Base-by-base conservation (phyloP, 495 filamentous ascomycete genomes). In the Neurospora africana region DNA sequence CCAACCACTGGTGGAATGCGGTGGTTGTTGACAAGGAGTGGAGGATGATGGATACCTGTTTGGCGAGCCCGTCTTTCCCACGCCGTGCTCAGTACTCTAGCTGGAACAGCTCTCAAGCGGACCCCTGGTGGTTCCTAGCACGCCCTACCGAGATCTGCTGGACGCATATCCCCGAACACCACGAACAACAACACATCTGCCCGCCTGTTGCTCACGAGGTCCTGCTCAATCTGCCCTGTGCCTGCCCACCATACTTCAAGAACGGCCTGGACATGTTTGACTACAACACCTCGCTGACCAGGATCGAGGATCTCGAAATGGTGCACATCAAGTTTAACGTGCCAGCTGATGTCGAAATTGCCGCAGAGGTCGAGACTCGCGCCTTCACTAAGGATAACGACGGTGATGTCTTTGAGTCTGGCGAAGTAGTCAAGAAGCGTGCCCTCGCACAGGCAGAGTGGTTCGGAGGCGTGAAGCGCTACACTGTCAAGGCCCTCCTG, bases 1-100 rank as follows among this genome's bases (percentile, higher is more conserved):
- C 95, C 9, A 99, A 99, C 75, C 95, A 99, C 84, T 98, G 93
- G 91, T 99, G 95, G 95, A 99, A 99, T 77, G 90, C 93, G 2
- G 94, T 99, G 4, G 82, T 97, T 43, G 90, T 97, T 13, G 96
- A 99, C 76, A 90, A 92, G 19, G 93, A 97, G 81, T 99, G 95
- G 95, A 91, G 95, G 68, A 90, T 98, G 72, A 95, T 99, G 87
- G 95, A 99, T 80, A 96, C 93, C 77, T 93, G 93, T 23, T 85
- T 99, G 38, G 93, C 96, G 33, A 92, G 89, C 72, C 94, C 95
- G 38, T 96, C 95, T 0, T 92, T 98, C 73, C 95, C 96, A 10
- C 87, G 87, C 37, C 86, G 95, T 68, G 85, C 82, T 21, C 84
- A 87, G 47, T 97, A 96, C 76, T 96, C 94, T 9, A 89, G 88